phyloP scores from a whole-genome alignment of 768 basidiomycete genomes.

The Auriscalpium orientale region DNA sequence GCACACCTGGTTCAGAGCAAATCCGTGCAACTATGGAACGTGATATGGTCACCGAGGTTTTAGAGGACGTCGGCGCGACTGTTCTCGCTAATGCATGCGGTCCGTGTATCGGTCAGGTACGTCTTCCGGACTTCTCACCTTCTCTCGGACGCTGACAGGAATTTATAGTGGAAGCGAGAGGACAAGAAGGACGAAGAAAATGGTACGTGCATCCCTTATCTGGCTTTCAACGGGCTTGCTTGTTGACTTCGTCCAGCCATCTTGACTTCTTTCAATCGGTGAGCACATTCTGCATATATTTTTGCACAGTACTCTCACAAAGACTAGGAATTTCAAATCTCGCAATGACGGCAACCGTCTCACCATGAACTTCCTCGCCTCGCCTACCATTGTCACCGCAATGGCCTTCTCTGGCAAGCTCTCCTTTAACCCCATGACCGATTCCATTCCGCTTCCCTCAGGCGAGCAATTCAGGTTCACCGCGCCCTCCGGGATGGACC shows the following conservation, averaged over 20 bases:
- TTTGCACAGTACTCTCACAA: background rate
- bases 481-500: slow-evolving; percentile 77
- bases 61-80: slow-evolving; percentile 86
- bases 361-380: slow-evolving; percentile 98
- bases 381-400: slow-evolving; percentile 94
- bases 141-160: background rate
- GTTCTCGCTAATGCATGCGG: slow-evolving; percentile 98
- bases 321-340: slow-evolving; percentile 71
- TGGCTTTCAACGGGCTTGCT: slow-evolving; percentile 5
- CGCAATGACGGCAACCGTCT: slow-evolving; percentile 92
- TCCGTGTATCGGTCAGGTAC: slow-evolving; percentile 93
- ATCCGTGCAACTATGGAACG: slow-evolving; percentile 97
- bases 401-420: slow-evolving; percentile 94
- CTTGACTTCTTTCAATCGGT: slow-evolving; percentile 92
- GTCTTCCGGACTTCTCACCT: background rate
- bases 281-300: slow-evolving; percentile 24
- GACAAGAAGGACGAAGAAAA: slow-evolving; percentile 88
- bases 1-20: slow-evolving; percentile 89
- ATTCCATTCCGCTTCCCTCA: slow-evolving; percentile 55
- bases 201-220: slow-evolving; percentile 41
- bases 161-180: slow-evolving; percentile 78
- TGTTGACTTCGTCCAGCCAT: slow-evolving; percentile 51
- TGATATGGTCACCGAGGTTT: slow-evolving; percentile 72
- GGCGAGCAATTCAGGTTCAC: slow-evolving; percentile 80
- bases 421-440: slow-evolving; percentile 88